A percentile compares a stretch with the other conserved stretches of the same genome.
Conservation (phyloP, 257 asterid species). For the Petunia axillaris region DNA sequence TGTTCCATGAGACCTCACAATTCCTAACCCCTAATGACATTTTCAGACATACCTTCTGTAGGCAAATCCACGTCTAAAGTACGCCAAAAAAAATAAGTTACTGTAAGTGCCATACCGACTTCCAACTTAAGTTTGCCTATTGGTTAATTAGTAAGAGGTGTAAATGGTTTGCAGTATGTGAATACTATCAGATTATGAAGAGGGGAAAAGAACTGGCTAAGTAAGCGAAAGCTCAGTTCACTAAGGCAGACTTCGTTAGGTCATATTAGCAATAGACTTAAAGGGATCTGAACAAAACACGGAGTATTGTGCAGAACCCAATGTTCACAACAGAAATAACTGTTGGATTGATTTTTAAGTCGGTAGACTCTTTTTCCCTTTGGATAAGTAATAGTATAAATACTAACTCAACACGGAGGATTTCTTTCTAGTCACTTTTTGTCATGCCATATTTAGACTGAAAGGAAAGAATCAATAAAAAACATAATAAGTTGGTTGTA, state of each 20-base stretch:
- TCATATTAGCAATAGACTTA: neutral
- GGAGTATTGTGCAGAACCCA: neutral
- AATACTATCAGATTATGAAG: neutral
- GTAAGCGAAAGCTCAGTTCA: neutral
- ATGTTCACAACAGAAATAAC: neutral
- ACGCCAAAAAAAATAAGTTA: neutral
- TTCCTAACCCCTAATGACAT: neutral
- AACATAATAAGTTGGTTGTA: neutral
- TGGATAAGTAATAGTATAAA: neutral
- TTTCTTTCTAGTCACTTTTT: neutral
- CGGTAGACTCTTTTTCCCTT: neutral
- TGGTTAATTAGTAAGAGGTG: neutral
- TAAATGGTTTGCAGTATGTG: neutral
- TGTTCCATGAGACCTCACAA: slow-evolving; percentile 5
- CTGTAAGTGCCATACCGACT: neutral
- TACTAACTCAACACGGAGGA: neutral
- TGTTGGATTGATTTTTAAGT: neutral
- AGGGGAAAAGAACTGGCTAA: neutral
- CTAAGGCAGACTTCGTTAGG: neutral
- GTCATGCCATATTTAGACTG: neutral
- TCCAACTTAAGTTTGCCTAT: neutral
- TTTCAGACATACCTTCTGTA: neutral
- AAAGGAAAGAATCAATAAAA: neutral
- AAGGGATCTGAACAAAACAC: neutral
- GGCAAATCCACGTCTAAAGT: neutral